Conservation (phyloP, 345 rosid genomes). For the Moricandia moricandioides region DNA sequence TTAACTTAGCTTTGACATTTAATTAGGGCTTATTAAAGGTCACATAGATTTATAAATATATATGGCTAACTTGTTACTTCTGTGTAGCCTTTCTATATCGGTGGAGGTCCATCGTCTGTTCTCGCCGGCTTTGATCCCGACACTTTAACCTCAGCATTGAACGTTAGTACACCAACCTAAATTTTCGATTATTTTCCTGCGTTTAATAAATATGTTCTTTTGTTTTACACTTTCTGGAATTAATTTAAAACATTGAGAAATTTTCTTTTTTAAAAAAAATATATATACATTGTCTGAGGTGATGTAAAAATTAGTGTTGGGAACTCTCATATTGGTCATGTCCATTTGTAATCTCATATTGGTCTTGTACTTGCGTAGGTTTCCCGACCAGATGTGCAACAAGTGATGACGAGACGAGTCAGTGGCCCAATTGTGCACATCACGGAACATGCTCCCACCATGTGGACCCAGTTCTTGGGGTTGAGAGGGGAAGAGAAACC, state of each 20-base stretch:
- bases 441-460: slow-evolving; percentile 43
- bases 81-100: slow-evolving; percentile 76
- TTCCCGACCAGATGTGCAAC: slow-evolving; percentile 41
- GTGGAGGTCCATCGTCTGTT: slow-evolving; percentile 72
- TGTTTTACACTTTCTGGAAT: no score
- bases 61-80: slow-evolving; percentile 7
- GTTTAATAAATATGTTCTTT: no score
- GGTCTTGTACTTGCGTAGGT: slow-evolving; percentile 43
- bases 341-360: background rate
- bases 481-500: slow-evolving; percentile 50
- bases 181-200: background rate
- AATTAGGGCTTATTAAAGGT: background rate
- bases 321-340: background rate
- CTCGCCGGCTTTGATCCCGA: slow-evolving; percentile 62
- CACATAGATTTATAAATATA: background rate
- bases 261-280: no score
- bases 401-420: slow-evolving; percentile 41
- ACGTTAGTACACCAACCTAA: slow-evolving; percentile 44
- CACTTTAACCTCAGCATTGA: slow-evolving; percentile 68
- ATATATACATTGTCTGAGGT: no score
- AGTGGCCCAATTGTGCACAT: slow-evolving; percentile 64
- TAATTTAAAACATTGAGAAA: no score
- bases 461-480: slow-evolving; percentile 56
- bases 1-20: background rate
- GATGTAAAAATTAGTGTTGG: background rate